Conservation (phyloP, 331 rosid species). For the Cydonia oblonga region DNA sequence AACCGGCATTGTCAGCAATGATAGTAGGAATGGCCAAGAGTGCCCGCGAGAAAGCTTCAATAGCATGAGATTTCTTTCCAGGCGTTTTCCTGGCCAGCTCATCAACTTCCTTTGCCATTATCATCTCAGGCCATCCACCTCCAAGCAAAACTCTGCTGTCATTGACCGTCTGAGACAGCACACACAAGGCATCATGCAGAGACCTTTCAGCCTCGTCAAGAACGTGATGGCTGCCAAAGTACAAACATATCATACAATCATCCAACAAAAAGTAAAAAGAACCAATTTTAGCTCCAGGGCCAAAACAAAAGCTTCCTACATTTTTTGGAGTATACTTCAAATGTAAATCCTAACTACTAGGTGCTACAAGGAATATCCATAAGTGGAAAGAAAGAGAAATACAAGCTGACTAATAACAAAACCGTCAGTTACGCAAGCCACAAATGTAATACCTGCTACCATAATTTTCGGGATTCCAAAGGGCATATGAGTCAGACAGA, state of each 20-base stretch:
- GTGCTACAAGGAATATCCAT: background rate
- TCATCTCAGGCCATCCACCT: conserved; percentile 99
- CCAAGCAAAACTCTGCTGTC: conserved; percentile 95
- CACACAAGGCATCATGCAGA: conserved; percentile 93
- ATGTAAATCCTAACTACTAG: background rate
- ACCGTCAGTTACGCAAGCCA: background rate
- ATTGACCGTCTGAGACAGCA: conserved; percentile 87
- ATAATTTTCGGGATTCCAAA: background rate
- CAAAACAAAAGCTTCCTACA: background rate
- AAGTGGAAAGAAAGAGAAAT: background rate
- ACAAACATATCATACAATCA: conserved; percentile 1
- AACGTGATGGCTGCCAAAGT: conserved; percentile 73
- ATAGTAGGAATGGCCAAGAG: conserved; percentile 76
- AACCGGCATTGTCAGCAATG: conserved; percentile 96
- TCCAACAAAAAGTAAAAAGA: background rate
- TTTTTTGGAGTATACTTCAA: background rate
- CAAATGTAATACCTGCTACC: background rate
- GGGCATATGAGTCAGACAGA: background rate
- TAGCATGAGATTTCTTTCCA: conserved; percentile 91
- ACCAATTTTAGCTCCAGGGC: background rate
- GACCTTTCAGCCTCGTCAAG: conserved; percentile 99
- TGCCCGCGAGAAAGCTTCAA: conserved; percentile 90
- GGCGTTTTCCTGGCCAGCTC: conserved; percentile 86
- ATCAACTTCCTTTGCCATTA: conserved; percentile 88
- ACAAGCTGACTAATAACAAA: background rate